Evolutionary conservation across 805 yeast genomes (phyloP).

Genomic region (Candida krabiensis): DNA sequence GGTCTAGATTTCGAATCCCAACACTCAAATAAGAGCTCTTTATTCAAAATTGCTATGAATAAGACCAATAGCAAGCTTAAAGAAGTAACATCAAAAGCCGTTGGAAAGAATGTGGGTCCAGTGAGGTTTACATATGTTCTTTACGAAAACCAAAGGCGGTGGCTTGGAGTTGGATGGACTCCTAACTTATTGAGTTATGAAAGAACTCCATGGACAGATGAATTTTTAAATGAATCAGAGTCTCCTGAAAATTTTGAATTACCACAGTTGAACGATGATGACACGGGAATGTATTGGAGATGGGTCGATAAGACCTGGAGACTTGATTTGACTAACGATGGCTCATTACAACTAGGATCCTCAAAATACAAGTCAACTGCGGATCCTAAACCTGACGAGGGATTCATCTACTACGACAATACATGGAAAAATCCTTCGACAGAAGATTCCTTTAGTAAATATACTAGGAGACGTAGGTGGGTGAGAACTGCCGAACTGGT

Average conservation of each 20-base stretch:
- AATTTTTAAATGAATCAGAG: constrained; percentile 81
- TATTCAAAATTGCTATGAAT: constrained; percentile 56
- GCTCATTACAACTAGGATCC: constrained; percentile 70
- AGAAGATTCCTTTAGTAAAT: constrained; percentile 84
- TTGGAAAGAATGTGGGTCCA: constrained; percentile 31
- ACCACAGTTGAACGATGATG: constrained; percentile 68
- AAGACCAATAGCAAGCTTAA: constrained; percentile 43
- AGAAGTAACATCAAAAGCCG: constrained; percentile 21
- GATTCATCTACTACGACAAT: constrained; percentile 85
- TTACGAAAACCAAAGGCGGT: constrained; percentile 92
- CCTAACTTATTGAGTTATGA: constrained; percentile 87
- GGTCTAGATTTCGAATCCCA: constrained; percentile 70
- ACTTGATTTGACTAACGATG: constrained; percentile 84
- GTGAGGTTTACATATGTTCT: constrained; percentile 88
- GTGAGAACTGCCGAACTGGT: constrained; percentile 89
- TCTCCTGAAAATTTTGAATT: constrained; percentile 75
- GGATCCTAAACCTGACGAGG: constrained; percentile 78
- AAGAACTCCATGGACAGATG: constrained; percentile 97
- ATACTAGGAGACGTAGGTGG: constrained; percentile 95
- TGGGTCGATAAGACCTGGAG: constrained; percentile 96
- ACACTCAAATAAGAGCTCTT: constrained; percentile 33
- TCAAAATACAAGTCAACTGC: constrained; percentile 61
- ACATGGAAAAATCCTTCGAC: constrained; percentile 92
- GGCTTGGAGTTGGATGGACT: constrained; percentile 99
- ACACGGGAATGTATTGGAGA: constrained; percentile 80